A percentile compares a stretch with the other conserved stretches of the same genome.
phyloP scores from a whole-genome alignment of 2,329 filamentous ascomycete species.

The Orbilia quercus region DNA sequence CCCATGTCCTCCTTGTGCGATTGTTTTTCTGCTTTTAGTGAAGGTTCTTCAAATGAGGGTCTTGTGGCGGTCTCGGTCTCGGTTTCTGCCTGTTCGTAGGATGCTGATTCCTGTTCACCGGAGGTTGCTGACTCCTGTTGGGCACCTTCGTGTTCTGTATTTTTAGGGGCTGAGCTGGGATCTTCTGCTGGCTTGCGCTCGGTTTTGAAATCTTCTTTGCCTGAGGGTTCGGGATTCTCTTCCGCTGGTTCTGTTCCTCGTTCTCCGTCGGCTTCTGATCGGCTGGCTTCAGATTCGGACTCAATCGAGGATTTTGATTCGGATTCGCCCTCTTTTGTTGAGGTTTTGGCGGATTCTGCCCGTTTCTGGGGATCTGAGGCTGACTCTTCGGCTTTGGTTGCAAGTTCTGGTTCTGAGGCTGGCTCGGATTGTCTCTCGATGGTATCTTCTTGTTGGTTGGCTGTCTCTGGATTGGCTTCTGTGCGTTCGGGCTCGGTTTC shows the following conservation, averaged over 20 bases:
- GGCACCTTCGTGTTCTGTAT: conserved; percentile 25
- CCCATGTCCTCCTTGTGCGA: conserved; percentile 13
- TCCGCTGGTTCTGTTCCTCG: conserved; percentile 26
- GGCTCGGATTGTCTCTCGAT: conserved; percentile 28
- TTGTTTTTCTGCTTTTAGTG: conserved; percentile 9
- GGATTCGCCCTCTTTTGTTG: conserved; percentile 31
- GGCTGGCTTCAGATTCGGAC: conserved; percentile 23
- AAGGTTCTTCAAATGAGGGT: conserved; percentile 40
- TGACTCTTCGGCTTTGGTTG: conserved; percentile 33
- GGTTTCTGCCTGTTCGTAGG: conserved; percentile 38
- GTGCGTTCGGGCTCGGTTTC: conserved; percentile 39
- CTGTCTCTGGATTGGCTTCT: conserved; percentile 24
- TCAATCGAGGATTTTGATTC: conserved; percentile 14
- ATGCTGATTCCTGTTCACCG: conserved; percentile 29
- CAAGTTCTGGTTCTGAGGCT: conserved; percentile 32
- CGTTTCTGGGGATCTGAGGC: conserved; percentile 28
- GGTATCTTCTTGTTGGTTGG: conserved; percentile 29
- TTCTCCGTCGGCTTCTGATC: conserved; percentile 15
- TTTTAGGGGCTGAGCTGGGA: conserved; percentile 24
- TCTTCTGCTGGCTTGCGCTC: conserved; percentile 30
- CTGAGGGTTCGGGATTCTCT: conserved; percentile 8
- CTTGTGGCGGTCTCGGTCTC: conserved; percentile 33
- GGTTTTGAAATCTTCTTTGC: conserved; percentile 25
- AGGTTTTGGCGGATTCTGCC: conserved; percentile 28
- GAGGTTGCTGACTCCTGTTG: conserved; percentile 34